These are phyloP conservation scores for Diplotaxis tenuifolia DNA, from an alignment of 345 rosid species.

Conservation along the genomic window DNA sequence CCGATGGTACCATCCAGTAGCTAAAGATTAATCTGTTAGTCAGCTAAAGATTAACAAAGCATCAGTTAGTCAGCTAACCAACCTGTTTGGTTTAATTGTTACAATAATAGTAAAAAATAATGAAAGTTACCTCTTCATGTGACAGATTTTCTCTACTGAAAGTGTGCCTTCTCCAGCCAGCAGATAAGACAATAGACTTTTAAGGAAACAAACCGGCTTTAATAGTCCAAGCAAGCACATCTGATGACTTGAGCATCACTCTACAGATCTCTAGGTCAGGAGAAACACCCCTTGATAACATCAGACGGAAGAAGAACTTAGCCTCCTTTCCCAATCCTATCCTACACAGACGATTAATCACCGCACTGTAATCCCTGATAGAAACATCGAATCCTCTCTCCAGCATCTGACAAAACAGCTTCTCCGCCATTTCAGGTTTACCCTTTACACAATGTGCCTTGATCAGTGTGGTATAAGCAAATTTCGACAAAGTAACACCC, in stretches of 20 bases:
- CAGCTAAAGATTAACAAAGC: too few species aligned
- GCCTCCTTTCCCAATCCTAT: slow-evolving; percentile 43
- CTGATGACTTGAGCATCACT: slow-evolving; percentile 46
- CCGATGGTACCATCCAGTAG: slow-evolving; percentile 13
- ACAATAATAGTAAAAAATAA: background rate
- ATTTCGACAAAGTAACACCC: slow-evolving; percentile 42
- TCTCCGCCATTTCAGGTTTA: slow-evolving; percentile 42
- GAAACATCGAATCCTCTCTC: slow-evolving; percentile 59
- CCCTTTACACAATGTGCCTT: slow-evolving; percentile 81
- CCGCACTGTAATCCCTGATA: slow-evolving; percentile 63
- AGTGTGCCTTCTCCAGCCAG: slow-evolving; percentile 15
- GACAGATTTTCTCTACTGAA: slow-evolving; percentile 3
- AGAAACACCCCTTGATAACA: slow-evolving; percentile 53
- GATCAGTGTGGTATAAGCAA: slow-evolving; percentile 62
- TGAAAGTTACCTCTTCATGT: slow-evolving; percentile 12
- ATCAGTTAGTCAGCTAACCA: background rate
- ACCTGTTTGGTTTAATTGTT: background rate
- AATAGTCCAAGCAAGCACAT: slow-evolving; percentile 46
- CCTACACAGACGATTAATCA: slow-evolving; percentile 70
- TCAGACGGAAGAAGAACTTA: slow-evolving; percentile 47
- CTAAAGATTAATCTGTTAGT: background rate
- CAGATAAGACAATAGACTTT: slow-evolving; percentile 3
- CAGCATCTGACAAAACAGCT: slow-evolving; percentile 51
- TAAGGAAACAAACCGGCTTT: slow-evolving; percentile 46
- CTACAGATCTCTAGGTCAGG: slow-evolving; percentile 64